These are phyloP conservation scores for Solanum chilense DNA, from an alignment of 257 asterid genomes.

Conservation along the genomic window DNA sequence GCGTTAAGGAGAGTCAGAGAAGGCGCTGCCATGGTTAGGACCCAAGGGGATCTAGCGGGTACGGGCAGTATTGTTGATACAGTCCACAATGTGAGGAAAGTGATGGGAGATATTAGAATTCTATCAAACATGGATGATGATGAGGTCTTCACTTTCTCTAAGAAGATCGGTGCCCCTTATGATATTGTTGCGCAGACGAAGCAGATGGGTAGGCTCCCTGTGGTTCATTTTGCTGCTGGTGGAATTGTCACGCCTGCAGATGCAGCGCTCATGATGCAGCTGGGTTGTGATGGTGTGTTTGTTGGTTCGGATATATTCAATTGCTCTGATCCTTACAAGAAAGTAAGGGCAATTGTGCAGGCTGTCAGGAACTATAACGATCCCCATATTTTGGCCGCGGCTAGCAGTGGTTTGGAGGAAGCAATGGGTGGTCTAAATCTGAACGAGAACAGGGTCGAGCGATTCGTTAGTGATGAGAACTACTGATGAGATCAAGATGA, in stretches of 20 bases:
- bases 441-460: conserved; percentile 31
- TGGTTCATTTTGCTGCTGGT: conserved; percentile 81
- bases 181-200: conserved; percentile 73
- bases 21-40: conserved; percentile 75
- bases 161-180: conserved; percentile 56
- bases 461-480: conserved; percentile 16
- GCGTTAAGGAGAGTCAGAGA: conserved; percentile 70
- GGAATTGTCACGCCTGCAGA: conserved; percentile 83
- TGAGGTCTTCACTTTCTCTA: conserved; percentile 66
- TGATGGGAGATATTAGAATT: conserved; percentile 60
- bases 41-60: conserved; percentile 54
- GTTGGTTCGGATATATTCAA: conserved; percentile 49
- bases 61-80: conserved; percentile 44
- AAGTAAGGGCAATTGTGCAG: conserved; percentile 56
- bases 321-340: conserved; percentile 46
- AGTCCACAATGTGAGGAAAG: conserved; percentile 57
- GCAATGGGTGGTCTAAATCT: conserved; percentile 44
- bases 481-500: conserved; percentile 11
- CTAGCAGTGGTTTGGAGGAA: conserved; percentile 60
- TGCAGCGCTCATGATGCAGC: conserved; percentile 84
- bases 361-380: conserved; percentile 74
- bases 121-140: conserved; percentile 81
- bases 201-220: conserved; percentile 87
- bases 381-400: conserved; percentile 54
- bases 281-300: conserved; percentile 79